Evolutionary conservation across 129 eudicot genomes (phyloP).

Genomic region (Chrysanthemum lavandulifolium): DNA sequence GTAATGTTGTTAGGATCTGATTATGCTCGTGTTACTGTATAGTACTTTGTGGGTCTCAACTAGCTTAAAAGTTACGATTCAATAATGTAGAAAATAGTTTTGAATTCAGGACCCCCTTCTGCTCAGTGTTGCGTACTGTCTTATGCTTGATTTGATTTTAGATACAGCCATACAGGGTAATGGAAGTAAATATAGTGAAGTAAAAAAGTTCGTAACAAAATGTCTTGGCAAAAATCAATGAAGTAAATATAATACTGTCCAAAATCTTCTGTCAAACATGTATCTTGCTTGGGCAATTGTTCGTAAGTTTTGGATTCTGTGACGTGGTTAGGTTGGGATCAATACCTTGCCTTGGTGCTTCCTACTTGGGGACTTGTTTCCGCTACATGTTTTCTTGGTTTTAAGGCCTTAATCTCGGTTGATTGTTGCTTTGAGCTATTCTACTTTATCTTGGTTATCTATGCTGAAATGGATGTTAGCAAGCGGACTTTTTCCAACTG

Average conservation of each 20-base stretch:
- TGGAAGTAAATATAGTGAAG: no score
- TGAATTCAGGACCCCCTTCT: no score
- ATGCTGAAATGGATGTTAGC: neutral
- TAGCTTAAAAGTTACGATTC: neutral
- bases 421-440: neutral
- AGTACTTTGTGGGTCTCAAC: neutral
- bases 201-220: neutral
- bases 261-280: neutral
- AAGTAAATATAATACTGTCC: neutral
- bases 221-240: neutral
- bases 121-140: no score
- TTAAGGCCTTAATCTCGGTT: neutral
- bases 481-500: neutral
- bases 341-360: no score
- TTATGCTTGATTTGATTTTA: no score
- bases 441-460: neutral
- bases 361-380: neutral
- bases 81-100: no score
- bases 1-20: neutral
- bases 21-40: neutral
- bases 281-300: slow-evolving; percentile 2
- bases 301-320: neutral
- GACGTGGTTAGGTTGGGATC: neutral
- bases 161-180: no score
- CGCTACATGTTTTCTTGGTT: neutral